These are phyloP conservation scores for Leccinum variicolor DNA, from an alignment of 768 basidiomycete species.

Conservation along the genomic window DNA sequence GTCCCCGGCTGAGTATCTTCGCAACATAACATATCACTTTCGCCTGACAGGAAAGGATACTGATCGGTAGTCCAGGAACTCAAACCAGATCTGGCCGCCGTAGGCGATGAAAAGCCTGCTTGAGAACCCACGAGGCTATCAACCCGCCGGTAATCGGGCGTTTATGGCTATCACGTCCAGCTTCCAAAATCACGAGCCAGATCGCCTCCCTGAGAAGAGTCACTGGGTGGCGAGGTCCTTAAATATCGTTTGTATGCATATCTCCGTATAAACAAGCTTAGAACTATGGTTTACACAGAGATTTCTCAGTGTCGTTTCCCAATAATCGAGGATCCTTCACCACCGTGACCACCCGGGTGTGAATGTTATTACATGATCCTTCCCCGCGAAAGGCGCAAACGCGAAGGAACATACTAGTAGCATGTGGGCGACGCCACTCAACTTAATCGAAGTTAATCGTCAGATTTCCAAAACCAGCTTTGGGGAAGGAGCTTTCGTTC, in stretches of 20 bases:
- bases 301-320: background rate
- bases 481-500: background rate
- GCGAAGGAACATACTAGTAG: background rate
- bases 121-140: slow-evolving; percentile 5
- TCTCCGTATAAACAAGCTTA: background rate
- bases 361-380: background rate
- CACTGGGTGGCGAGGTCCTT: too few species aligned
- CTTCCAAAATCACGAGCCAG: slow-evolving; percentile 15
- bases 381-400: background rate
- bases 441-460: background rate
- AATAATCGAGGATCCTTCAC: background rate
- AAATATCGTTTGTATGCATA: background rate
- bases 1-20: background rate
- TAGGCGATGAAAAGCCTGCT: slow-evolving; percentile 2
- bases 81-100: slow-evolving; percentile 6
- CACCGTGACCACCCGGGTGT: background rate
- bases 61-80: background rate
- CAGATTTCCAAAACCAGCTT: background rate
- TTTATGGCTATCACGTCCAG: slow-evolving; percentile 1
- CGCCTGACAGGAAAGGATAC: background rate
- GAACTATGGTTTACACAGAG: background rate
- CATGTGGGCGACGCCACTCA: background rate
- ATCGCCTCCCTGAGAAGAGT: too few species aligned
- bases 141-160: background rate
- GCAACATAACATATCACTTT: background rate